A percentile compares a stretch with the other conserved stretches of the same genome.
phyloP scores from a whole-genome alignment of 2,329 filamentous ascomycete genomes.

The Xylariaceae sp. region DNA sequence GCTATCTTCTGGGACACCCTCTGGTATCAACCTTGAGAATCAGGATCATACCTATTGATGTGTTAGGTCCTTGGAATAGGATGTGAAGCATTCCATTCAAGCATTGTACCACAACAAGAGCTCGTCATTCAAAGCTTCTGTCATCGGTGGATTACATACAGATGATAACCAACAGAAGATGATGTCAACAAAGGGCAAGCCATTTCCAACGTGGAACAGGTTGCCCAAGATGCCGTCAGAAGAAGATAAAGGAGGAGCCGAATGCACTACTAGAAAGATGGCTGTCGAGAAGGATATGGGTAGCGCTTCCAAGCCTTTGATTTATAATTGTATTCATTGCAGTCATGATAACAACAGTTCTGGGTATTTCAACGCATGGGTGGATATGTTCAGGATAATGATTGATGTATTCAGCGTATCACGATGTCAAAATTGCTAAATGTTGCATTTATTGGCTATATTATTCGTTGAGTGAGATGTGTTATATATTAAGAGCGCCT shows the following conservation, averaged over 20 bases:
- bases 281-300: background rate
- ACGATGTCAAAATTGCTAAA: background rate
- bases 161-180: background rate
- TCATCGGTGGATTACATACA: too few relatives aligned
- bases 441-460: too few relatives aligned
- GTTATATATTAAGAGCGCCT: too few relatives aligned
- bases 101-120: too few relatives aligned
- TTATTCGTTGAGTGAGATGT: too few relatives aligned
- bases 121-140: too few relatives aligned
- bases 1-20: conserved; percentile 23
- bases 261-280: background rate
- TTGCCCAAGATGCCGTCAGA: background rate
- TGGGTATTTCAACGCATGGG: conserved; percentile 11
- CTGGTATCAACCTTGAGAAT: conserved; percentile 21
- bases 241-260: background rate
- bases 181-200: background rate
- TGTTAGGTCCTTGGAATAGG: background rate
- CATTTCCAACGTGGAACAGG: background rate
- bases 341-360: conserved; percentile 23
- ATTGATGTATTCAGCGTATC: background rate
- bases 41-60: background rate
- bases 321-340: conserved; percentile 20
- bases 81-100: too few relatives aligned
- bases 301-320: conserved; percentile 5
- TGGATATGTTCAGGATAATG: background rate